Base-by-base conservation (phyloP, 2,329 filamentous ascomycete genomes). In the Sclerotinia spermophila region DNA sequence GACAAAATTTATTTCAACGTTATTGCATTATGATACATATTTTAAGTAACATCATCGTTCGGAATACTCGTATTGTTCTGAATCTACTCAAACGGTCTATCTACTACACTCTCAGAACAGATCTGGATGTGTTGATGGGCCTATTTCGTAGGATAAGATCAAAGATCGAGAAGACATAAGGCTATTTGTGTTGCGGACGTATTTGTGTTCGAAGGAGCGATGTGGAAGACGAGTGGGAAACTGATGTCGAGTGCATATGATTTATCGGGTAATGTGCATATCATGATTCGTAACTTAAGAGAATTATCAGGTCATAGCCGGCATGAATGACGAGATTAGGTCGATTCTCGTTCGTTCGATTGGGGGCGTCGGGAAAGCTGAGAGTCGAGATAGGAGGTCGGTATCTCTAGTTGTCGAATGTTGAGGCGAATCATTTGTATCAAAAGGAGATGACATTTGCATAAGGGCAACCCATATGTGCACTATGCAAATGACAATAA, bases 261-360 rank as follows among this genome's bases (percentile, higher is more conserved):
- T 58, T 70, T 71, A 69, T 61, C 68, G 70, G 73, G 71, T 72
- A 75, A 74, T 67, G 72, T 75, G 71, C 71, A 71, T 73, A 67
- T 73, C 68, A 71, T 76, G 70, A 72, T 74, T 78, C 75, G 77
- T 79, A 76, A 79, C 76, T 77, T 78, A 77, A 71, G 74, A 77
- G 75, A 77, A 76, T 72, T 74, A 74, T 73, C 67, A 71, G 78
- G 77, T 79, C 78, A 77, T 79, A 78, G 77, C 75, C 75, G 77
- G 67, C 77, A 78, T 79, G 77, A 76, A 77, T 76, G 75, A 78
- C 77, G 79, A 80, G 78, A 80, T 79, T 79, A 79, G 76, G 78
- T 74, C 79, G 78, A 76, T 79, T 79, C 79, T 80, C 78, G 78
- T 79, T 71, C 74, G 78, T 78, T 79, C 75, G 72, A 76, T 72